Evolutionary conservation across 768 basidiomycete genomes (phyloP).

Genomic region (Chiua virens): DNA sequence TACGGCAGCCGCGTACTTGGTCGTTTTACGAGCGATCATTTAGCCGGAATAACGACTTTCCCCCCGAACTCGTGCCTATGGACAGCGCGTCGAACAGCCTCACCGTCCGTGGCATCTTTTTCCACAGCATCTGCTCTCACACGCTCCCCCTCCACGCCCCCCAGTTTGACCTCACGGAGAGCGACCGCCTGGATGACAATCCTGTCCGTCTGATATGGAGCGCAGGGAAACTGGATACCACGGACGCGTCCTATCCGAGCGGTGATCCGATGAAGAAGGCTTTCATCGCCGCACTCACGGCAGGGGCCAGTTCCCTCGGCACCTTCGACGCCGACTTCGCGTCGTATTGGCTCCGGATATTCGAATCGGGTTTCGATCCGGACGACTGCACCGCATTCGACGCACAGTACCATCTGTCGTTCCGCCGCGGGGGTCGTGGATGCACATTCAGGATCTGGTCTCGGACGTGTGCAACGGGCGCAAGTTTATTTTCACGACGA

Average conservation of each 20-base stretch:
- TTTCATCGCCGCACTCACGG: conserved; percentile 1
- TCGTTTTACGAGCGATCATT: conserved; percentile 2
- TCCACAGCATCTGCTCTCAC: neutral
- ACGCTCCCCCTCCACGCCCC: neutral
- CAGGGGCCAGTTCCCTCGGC: neutral
- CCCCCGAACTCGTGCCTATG: neutral
- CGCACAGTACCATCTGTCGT: neutral
- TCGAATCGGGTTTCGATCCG: neutral
- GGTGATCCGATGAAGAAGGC: conserved; percentile 1
- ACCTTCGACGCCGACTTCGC: neutral
- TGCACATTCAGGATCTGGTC: neutral
- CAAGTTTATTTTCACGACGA: neutral
- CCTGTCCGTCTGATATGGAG: neutral
- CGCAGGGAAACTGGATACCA: neutral
- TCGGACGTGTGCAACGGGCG: neutral
- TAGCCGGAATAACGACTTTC: neutral
- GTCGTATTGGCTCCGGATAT: neutral
- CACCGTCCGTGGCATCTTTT: conserved; percentile 3
- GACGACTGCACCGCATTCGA: neutral
- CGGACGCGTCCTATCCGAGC: neutral
- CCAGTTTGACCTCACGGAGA: neutral
- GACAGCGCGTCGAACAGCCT: neutral
- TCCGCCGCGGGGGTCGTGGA: conserved; percentile 1
- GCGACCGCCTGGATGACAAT: neutral
- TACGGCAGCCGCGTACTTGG: conserved; percentile 2